A percentile compares a stretch with the other conserved stretches of the same genome.
phyloP scores from a whole-genome alignment of 768 basidiomycete genomes.

The Boletus rufocinnamomeus region DNA sequence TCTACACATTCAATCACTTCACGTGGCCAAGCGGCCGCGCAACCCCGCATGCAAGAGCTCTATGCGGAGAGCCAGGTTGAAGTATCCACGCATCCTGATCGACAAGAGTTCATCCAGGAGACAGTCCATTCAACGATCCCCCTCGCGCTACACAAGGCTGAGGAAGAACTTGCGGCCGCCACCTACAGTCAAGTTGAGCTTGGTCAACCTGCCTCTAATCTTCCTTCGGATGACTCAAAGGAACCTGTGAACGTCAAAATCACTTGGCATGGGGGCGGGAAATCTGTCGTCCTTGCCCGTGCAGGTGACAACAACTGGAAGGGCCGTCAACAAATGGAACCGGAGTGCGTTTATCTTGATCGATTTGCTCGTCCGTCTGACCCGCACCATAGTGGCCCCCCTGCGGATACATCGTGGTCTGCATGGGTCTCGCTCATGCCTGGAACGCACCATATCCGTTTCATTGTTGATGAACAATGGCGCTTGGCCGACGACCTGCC shows the following conservation, averaged over 20 bases:
- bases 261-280: constrained; percentile 66
- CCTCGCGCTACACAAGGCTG: constrained; percentile 45
- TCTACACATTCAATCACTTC: constrained; percentile 47
- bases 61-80: constrained; percentile 41
- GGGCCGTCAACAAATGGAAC: constrained; percentile 63
- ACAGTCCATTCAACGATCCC: constrained; percentile 67
- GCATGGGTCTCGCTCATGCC: constrained; percentile 62
- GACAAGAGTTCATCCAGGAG: constrained; percentile 51
- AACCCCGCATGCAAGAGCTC: constrained; percentile 48
- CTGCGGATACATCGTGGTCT: constrained; percentile 39
- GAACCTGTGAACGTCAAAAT: constrained; percentile 50
- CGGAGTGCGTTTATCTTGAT: constrained; percentile 49
- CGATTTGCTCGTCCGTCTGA: constrained; percentile 20
- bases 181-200: constrained; percentile 18
- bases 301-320: constrained; percentile 80
- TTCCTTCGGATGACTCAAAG: constrained; percentile 28
- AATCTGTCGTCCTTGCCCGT: constrained; percentile 63
- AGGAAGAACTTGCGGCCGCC: constrained; percentile 27
- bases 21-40: constrained; percentile 35
- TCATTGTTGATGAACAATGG: constrained; percentile 91
- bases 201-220: constrained; percentile 24
- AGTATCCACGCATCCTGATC: constrained; percentile 31
- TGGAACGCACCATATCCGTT: constrained; percentile 92
- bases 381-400: constrained; percentile 27
- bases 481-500: constrained; percentile 77